Evolutionary conservation across 2,329 filamentous ascomycete genomes (phyloP).

Genomic region (Cladosporium sp.): DNA sequence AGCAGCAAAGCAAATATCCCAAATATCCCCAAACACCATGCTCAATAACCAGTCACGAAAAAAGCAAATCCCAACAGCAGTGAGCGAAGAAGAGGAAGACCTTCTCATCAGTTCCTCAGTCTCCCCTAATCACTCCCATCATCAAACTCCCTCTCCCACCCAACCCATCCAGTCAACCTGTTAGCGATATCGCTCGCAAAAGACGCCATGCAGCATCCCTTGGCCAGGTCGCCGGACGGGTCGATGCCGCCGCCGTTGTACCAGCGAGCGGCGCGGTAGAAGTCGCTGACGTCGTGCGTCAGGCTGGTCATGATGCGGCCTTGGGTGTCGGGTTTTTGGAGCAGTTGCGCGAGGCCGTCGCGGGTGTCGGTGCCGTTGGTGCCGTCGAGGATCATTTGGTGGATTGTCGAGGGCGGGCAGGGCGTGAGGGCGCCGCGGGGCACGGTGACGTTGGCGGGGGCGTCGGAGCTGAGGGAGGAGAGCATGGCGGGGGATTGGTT

Average conservation of each 20-base stretch:
- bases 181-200: conserved; percentile 57
- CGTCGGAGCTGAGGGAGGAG: conserved; percentile 32
- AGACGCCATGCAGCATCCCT: conserved; percentile 53
- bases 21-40: conserved; percentile 16
- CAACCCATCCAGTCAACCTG: conserved; percentile 47
- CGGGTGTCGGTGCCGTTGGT: conserved; percentile 45
- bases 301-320: conserved; percentile 28
- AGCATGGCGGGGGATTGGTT: conserved; percentile 33
- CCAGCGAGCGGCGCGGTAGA: conserved; percentile 52
- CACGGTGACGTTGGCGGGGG: conserved; percentile 34
- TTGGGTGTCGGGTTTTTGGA: conserved; percentile 40
- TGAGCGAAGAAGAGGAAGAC: neutral
- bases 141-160: conserved; percentile 18
- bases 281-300: conserved; percentile 28
- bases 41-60: conserved; percentile 16
- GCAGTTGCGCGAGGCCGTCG: conserved; percentile 45
- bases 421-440: conserved; percentile 37
- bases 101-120: neutral
- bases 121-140: neutral
- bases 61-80: neutral
- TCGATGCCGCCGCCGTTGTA: conserved; percentile 51
- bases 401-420: conserved; percentile 43
- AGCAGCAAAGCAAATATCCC: neutral
- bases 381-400: conserved; percentile 49
- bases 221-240: conserved; percentile 41